A percentile compares a stretch with the other conserved stretches of the same genome.
Conservation (phyloP, 1,139 yeast genomes). For the Saccharomyces hybrid region DNA sequence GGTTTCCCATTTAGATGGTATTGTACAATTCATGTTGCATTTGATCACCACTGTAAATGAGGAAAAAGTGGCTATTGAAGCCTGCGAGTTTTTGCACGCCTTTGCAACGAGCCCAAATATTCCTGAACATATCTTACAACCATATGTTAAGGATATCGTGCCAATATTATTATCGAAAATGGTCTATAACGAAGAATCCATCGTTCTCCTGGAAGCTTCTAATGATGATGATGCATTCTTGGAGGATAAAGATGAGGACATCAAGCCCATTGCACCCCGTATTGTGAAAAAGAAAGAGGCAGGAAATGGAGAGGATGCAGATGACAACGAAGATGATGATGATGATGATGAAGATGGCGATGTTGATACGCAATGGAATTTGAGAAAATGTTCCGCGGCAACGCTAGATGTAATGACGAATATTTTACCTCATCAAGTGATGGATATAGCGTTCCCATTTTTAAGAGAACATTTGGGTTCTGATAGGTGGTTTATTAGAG, state of each 20-base stretch:
- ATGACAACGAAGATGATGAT: slow-evolving; percentile 28
- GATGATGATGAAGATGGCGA: slow-evolving; percentile 31
- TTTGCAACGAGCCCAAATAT: slow-evolving; percentile 57
- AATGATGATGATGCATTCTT: slow-evolving; percentile 62
- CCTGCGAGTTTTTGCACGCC: slow-evolving; percentile 82
- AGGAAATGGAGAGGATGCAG: slow-evolving; percentile 35
- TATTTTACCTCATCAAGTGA: slow-evolving; percentile 58
- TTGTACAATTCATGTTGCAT: slow-evolving; percentile 76
- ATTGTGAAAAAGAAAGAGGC: slow-evolving; percentile 41
- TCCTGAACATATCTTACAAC: slow-evolving; percentile 44
- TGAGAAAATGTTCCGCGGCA: slow-evolving; percentile 91
- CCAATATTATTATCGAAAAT: slow-evolving; percentile 74
- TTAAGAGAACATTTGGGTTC: slow-evolving; percentile 64
- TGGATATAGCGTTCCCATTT: slow-evolving; percentile 63
- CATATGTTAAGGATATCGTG: slow-evolving; percentile 53
- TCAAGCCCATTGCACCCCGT: slow-evolving; percentile 70
- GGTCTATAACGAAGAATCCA: slow-evolving; percentile 84
- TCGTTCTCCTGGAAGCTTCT: slow-evolving; percentile 52
- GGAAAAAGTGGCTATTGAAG: slow-evolving; percentile 79
- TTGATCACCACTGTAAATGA: slow-evolving; percentile 51
- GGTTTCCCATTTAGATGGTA: slow-evolving; percentile 74
- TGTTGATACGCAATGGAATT: slow-evolving; percentile 65
- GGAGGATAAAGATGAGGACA: slow-evolving; percentile 82
- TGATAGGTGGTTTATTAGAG: slow-evolving; percentile 79
- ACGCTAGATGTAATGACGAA: slow-evolving; percentile 77